Base-by-base conservation (phyloP, 208 protist species). In the Leishmania gerbilli region DNA sequence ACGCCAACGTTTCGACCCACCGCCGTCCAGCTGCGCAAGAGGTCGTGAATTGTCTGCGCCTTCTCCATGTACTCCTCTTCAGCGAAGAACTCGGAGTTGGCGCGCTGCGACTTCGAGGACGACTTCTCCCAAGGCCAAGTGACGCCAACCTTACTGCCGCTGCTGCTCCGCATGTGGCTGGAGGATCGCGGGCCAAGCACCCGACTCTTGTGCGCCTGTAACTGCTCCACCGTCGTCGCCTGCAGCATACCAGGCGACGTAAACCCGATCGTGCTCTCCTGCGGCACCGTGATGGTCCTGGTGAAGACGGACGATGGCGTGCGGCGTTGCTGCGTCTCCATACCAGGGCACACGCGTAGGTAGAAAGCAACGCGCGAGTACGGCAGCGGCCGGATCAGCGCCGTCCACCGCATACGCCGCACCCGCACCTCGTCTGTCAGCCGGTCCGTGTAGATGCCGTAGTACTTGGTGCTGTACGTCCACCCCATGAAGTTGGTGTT, bases 401-500 rank as follows among this genome's bases (percentile, higher is more conserved):
- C 88, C 58, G 91, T 88, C 92, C 92, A 97, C 34, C 90, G 91
- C 84, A 90, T 88, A 4, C 94, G 88, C n/a, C 94, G 91, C 64
- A 94, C 79, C 34, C 87, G 86, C 79, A 89, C 85, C 31, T 84
- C 74, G 17, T 34, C 21, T 1, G 86, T 89, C 71, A 89, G 67
- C 24, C 71, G 86, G 49, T 77, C 80, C 4, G 84, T 88, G 85
- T 95, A 97, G 42, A 80, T 64, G 21, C 92, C 90, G 88, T 95
- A 91, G 84, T 96, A 96, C 71, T 89, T 88, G 62, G 79, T 85
- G 78, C 87, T 90, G 87, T 91, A 97, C 47, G 87, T 90, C 94
- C 94, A 97, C 6, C 94, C 94, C 67, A 92, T 82, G 79, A 95
- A 91, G 84, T 85, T 94, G 17, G 92, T 92, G 37, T 91, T 77